phyloP scores from a whole-genome alignment of 2,329 filamentous ascomycete species.

The Penicillium sp. region DNA sequence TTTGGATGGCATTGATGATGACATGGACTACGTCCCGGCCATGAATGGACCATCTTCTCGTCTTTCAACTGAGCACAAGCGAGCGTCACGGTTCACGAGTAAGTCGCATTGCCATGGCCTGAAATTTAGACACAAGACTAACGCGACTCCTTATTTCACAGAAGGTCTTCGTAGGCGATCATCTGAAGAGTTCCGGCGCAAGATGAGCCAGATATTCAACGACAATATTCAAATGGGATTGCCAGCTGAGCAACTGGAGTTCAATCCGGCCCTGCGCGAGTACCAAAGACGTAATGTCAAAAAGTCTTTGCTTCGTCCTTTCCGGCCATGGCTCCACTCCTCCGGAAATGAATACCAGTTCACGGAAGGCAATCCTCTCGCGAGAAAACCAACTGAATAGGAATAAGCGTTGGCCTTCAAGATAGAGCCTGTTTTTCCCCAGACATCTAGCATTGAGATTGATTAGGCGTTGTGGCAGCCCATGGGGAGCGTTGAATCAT shows the following conservation, averaged over 20 bases:
- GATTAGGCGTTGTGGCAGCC: not conserved
- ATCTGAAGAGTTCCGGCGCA: slow-evolving; percentile 35
- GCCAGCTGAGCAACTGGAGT: slow-evolving; percentile 27
- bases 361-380: not conserved
- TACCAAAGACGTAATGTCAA: slow-evolving; percentile 9
- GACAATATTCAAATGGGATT: slow-evolving; percentile 27
- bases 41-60: slow-evolving; percentile 1
- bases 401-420: not conserved
- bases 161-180: slow-evolving; percentile 28
- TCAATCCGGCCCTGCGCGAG: slow-evolving; percentile 18
- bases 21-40: not conserved
- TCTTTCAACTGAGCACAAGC: slow-evolving; percentile 9
- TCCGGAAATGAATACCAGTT: not conserved
- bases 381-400: not conserved
- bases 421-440: not conserved
- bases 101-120: slow-evolving; percentile 6
- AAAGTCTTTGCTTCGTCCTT: slow-evolving; percentile 16
- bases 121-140: not conserved
- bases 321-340: slow-evolving; percentile 7
- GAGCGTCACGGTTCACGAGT: slow-evolving; percentile 16
- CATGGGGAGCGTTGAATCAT: not conserved
- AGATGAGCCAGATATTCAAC: slow-evolving; percentile 35
- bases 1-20: slow-evolving; percentile 1
- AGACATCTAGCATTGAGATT: slow-evolving; percentile 1
- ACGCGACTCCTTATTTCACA: slow-evolving; percentile 2